Conservation (phyloP, 1,284 basidiomycete species). For the Coniophora puteana region DNA sequence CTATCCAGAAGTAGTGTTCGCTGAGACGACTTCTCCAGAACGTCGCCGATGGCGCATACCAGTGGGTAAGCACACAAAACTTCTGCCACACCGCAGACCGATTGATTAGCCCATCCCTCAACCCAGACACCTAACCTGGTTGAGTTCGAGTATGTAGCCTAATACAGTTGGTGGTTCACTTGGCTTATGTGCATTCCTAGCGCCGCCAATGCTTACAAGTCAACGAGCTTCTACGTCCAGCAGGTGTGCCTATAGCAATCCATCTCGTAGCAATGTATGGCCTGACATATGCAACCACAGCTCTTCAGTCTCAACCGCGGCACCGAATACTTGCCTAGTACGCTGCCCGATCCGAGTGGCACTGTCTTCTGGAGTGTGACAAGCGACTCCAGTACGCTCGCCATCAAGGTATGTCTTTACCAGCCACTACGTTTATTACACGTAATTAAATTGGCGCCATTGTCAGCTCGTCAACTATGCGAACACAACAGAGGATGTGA, state of each 20-base stretch:
- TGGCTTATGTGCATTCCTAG: conserved; percentile 28
- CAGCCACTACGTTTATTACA: neutral
- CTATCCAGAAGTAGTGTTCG: neutral
- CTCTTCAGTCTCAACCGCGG: conserved; percentile 61
- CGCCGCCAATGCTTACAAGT: conserved; percentile 48
- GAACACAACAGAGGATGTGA: conserved; percentile 34
- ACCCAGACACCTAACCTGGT: conserved; percentile 65
- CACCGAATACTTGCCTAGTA: conserved; percentile 61
- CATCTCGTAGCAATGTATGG: too few species aligned
- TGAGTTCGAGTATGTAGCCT: conserved; percentile 53
- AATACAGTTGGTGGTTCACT: neutral
- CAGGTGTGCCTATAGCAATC: conserved; percentile 44
- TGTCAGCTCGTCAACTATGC: conserved; percentile 52
- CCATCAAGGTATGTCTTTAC: conserved; percentile 48
- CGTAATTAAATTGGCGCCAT: neutral
- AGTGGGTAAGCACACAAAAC: too few species aligned
- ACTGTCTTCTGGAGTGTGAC: conserved; percentile 63
- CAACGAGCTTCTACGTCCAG: conserved; percentile 66
- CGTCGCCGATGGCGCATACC: conserved; percentile 46
- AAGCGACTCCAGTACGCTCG: conserved; percentile 40
- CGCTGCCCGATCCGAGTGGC: conserved; percentile 44
- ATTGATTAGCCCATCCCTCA: too few species aligned
- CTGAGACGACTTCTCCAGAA: conserved; percentile 33
- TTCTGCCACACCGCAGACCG: too few species aligned
- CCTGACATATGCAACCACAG: conserved; percentile 25